Evolutionary conservation across 2,329 filamentous ascomycete genomes (phyloP).

Genomic region (Cyphellophora europaea): DNA sequence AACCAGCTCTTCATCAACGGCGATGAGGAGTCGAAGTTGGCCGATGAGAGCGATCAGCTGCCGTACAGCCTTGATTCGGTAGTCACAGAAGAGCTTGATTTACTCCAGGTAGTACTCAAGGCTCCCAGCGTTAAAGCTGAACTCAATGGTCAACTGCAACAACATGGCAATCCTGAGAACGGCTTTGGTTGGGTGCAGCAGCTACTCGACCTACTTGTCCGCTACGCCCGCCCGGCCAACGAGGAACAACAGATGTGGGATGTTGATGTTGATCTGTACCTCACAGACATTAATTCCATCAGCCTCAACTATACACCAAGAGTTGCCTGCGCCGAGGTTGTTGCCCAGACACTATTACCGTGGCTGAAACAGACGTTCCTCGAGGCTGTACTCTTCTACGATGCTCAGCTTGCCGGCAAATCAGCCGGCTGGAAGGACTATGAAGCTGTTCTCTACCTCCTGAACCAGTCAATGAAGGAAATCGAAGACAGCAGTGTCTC

Average conservation of each 20-base stretch:
- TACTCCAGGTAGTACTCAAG: constrained; percentile 82
- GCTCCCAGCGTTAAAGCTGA: constrained; percentile 82
- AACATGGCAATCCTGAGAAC: constrained; percentile 48
- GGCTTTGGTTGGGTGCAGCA: constrained; percentile 74
- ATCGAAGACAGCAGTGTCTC: constrained; percentile 67
- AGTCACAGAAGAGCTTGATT: constrained; percentile 87
- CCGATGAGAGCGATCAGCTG: constrained; percentile 78
- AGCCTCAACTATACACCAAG: constrained; percentile 94
- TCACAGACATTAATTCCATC: constrained; percentile 89
- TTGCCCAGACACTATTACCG: constrained; percentile 77
- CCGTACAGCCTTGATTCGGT: constrained; percentile 92
- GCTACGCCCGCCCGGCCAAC: constrained; percentile 79
- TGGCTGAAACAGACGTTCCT: constrained; percentile 71
- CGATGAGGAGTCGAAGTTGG: constrained; percentile 71
- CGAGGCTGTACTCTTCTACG: constrained; percentile 72
- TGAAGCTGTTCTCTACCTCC: constrained; percentile 74
- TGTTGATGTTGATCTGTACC: constrained; percentile 88
- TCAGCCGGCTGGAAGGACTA: constrained; percentile 52
- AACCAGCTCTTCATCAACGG: constrained; percentile 76
- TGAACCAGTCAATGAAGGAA: constrained; percentile 75
- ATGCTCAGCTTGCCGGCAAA: constrained; percentile 23
- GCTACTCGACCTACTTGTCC: constrained; percentile 74
- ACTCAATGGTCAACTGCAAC: constrained; percentile 67
- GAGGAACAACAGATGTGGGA: constrained; percentile 96
- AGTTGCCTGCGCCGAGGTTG: constrained; percentile 81